Conservation (phyloP, 108 stramenopile genomes). For the Aurantiochytrium sp. region DNA sequence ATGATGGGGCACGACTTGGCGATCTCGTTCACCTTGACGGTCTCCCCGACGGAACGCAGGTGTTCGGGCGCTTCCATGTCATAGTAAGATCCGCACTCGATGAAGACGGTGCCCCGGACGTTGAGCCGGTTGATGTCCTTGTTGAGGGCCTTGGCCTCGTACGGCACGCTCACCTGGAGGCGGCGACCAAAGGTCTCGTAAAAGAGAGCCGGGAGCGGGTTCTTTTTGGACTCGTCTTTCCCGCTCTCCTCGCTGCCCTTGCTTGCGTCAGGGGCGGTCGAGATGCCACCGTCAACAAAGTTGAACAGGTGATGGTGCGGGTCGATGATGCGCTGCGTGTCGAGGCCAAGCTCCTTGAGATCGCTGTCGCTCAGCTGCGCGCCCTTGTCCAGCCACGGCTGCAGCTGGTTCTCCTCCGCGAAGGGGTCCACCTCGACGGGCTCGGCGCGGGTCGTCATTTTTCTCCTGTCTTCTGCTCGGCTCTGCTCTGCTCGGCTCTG, state of each 20-base stretch:
- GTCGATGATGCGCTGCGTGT: not conserved
- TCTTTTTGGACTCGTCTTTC: not conserved
- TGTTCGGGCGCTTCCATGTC: not conserved
- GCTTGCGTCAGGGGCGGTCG: not conserved
- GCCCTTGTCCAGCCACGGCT: not conserved
- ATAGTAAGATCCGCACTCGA: conserved; percentile 8
- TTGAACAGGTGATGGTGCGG: conserved; percentile 16
- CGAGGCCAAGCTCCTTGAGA: not conserved
- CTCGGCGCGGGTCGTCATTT: not conserved
- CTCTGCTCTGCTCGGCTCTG: not conserved
- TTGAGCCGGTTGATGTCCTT: not conserved
- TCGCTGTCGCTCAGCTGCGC: not conserved
- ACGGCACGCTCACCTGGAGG: not conserved
- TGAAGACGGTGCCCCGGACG: not conserved
- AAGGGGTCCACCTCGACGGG: not conserved
- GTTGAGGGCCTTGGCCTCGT: not conserved
- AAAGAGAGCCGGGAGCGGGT: not conserved
- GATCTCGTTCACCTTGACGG: not conserved
- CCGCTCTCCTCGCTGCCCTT: not conserved
- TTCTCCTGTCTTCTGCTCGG: not conserved
- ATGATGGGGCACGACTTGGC: not conserved
- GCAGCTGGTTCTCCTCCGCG: not conserved
- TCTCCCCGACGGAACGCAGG: not conserved
- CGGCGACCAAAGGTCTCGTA: not conserved
- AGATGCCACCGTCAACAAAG: not conserved